Conservation (phyloP, 2,329 filamentous ascomycete species). For the Trichoderma brevicompactum region DNA sequence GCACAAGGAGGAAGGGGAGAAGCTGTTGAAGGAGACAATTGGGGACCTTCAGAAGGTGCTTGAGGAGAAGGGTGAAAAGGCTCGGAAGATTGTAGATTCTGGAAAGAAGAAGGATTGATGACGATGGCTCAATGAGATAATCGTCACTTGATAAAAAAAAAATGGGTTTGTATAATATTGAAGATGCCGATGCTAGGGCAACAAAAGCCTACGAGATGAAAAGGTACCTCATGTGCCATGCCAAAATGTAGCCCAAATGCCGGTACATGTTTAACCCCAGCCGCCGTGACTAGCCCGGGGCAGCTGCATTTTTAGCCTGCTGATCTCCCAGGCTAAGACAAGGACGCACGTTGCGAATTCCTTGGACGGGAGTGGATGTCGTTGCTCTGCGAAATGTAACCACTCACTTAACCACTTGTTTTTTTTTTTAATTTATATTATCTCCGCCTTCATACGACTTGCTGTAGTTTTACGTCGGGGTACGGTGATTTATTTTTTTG, state of each 20-base stretch:
- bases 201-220: not conserved
- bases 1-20: constrained; percentile 71
- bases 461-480: too few relatives aligned
- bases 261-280: not conserved
- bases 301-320: constrained; percentile 5
- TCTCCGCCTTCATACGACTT: not conserved
- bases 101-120: constrained; percentile 51
- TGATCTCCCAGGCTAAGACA: not conserved
- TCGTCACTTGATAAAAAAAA: not conserved
- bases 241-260: not conserved
- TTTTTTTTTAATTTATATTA: not conserved
- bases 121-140: not conserved
- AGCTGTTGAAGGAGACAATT: constrained; percentile 69
- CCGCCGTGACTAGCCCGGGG: not conserved
- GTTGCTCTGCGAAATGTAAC: constrained; percentile 2
- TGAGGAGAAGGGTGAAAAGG: constrained; percentile 61
- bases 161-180: constrained; percentile 9
- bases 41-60: constrained; percentile 68
- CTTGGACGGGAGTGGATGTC: not conserved
- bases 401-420: not conserved
- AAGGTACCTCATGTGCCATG: not conserved
- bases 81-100: constrained; percentile 62
- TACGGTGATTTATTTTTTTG: not conserved
- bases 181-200: not conserved
- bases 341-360: constrained; percentile 13